These are phyloP conservation scores for Cladophialophora yegresii DNA, from an alignment of 2,329 filamentous ascomycete genomes.

Conservation along the genomic window DNA sequence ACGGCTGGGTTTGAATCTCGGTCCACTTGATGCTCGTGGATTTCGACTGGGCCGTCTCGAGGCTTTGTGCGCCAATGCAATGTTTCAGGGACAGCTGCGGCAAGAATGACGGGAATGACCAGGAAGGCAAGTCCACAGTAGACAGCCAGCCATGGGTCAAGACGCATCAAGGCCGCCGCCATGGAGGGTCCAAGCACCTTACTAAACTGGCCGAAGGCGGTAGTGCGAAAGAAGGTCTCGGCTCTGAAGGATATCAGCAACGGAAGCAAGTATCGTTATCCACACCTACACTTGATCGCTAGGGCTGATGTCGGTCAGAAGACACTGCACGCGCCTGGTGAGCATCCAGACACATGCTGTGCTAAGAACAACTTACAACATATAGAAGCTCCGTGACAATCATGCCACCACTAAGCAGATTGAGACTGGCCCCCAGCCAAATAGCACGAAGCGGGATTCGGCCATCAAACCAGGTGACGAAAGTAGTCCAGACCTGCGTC, in stretches of 20 bases:
- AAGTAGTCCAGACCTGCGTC: conserved; percentile 19
- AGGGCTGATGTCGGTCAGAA: conserved; percentile 55
- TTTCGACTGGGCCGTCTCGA: conserved; percentile 35
- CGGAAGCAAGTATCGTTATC: conserved; percentile 28
- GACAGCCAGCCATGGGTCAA: conserved; percentile 47
- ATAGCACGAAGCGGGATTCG: conserved; percentile 50
- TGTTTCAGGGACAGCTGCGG: conserved; percentile 45
- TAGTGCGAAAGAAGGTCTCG: conserved; percentile 46
- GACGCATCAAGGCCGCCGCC: conserved; percentile 44
- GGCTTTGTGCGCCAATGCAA: conserved; percentile 40
- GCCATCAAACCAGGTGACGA: conserved; percentile 45
- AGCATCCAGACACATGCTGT: not conserved
- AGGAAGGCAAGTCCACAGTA: conserved; percentile 43
- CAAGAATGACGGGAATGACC: conserved; percentile 41
- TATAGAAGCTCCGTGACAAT: conserved; percentile 52
- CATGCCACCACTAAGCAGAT: conserved; percentile 51
- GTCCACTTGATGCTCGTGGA: conserved; percentile 20
- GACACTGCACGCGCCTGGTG: conserved; percentile 40
- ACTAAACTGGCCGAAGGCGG: conserved; percentile 44
- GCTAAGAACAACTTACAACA: conserved; percentile 34
- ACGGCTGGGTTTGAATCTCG: not conserved
- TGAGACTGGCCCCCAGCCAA: conserved; percentile 52
- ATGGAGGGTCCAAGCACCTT: conserved; percentile 43
- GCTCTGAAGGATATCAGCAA: conserved; percentile 42
- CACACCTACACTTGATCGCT: conserved; percentile 46